phyloP scores from a whole-genome alignment of 2,329 filamentous ascomycete genomes.

The Aspergillus persii region DNA sequence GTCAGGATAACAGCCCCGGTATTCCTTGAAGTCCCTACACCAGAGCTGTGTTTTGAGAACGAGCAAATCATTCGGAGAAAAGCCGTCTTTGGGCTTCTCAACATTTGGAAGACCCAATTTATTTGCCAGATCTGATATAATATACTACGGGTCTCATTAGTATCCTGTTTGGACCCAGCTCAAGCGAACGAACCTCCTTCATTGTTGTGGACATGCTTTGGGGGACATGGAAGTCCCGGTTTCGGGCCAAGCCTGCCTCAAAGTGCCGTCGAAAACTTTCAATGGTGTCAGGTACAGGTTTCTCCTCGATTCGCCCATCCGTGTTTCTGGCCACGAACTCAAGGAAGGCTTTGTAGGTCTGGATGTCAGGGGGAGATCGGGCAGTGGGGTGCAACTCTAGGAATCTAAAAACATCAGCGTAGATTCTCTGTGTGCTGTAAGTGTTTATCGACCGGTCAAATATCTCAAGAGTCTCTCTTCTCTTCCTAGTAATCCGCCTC shows the following conservation, averaged over 20 bases:
- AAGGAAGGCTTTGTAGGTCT: conserved; percentile 3
- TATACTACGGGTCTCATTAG: not conserved
- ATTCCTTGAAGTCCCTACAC: conserved; percentile 14
- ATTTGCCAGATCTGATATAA: not conserved
- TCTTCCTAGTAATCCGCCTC: not conserved
- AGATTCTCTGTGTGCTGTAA: not conserved
- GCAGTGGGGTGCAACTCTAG: not conserved
- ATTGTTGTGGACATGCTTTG: conserved; percentile 1
- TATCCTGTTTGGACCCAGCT: not conserved
- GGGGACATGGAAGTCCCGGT: not conserved
- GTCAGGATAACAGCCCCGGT: conserved; percentile 8
- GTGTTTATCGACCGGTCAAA: not conserved
- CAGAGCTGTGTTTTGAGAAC: conserved; percentile 15
- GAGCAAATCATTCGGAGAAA: conserved; percentile 16
- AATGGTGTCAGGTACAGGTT: not conserved
- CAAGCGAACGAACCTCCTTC: not conserved
- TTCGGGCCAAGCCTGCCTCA: not conserved
- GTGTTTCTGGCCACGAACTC: not conserved
- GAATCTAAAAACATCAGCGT: not conserved
- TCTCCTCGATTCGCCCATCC: not conserved
- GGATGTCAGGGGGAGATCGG: not conserved
- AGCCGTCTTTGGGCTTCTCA: conserved; percentile 11
- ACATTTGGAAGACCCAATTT: not conserved
- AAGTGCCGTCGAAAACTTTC: not conserved
- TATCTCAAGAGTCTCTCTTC: not conserved